Evolutionary conservation across 306 rosid genomes (phyloP).

Genomic region (Rosa multiflora): DNA sequence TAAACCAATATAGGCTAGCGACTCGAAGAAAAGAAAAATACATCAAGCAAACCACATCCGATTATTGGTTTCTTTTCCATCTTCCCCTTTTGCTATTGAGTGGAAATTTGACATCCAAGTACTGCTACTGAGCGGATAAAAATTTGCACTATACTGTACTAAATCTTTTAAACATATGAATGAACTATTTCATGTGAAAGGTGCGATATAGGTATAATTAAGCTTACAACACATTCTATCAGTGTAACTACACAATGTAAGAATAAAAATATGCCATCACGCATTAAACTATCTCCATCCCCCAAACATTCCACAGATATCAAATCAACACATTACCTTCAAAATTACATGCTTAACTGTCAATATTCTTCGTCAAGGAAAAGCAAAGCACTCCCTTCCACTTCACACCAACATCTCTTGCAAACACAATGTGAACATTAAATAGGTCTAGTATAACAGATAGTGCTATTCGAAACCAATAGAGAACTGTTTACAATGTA

Average conservation of each 20-base stretch:
- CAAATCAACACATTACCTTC: conserved; percentile 72
- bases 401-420: conserved; percentile 97
- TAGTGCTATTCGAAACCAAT: conserved; percentile 47
- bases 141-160: background rate
- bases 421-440: conserved; percentile 90
- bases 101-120: background rate
- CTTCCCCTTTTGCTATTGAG: background rate
- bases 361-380: conserved; percentile 70
- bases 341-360: conserved; percentile 48
- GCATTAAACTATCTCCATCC: conserved; percentile 37
- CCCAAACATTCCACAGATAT: conserved; percentile 51
- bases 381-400: conserved; percentile 78
- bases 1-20: background rate
- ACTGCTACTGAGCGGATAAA: background rate
- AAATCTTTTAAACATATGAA: background rate
- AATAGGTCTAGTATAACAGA: conserved; percentile 46
- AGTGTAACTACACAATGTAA: background rate
- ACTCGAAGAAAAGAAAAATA: background rate
- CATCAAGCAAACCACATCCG: background rate
- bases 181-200: background rate
- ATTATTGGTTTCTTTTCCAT: background rate
- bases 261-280: conserved; percentile 25
- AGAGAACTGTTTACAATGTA: conserved; percentile 64
- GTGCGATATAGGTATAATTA: background rate
- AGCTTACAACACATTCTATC: background rate